Base-by-base conservation (phyloP, 2,329 filamentous ascomycete genomes). In the Xylariaceae sp. region DNA sequence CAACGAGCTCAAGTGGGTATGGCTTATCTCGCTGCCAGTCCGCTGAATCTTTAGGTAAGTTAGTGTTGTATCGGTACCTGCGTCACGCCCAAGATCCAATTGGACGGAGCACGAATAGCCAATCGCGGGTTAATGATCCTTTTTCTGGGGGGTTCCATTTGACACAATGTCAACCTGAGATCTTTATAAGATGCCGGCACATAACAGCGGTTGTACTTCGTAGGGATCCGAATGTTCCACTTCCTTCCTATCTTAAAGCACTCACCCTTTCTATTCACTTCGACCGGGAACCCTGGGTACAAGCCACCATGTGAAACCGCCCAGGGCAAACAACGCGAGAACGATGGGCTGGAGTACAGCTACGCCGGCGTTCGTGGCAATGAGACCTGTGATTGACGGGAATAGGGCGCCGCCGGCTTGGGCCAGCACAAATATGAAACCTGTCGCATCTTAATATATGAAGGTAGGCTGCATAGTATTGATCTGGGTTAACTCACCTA, bases 321-420 rank as follows among this genome's bases (percentile, higher is more conserved):
- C 76, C 0, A 74, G 74, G 0, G 76, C 69, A 2, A 81, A 70
- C 39, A 81, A 67, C 0, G 73, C 77, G 13, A 80, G 70, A 9
- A 80, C 71, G 37, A 81, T 78, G 0, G 78, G 79, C 58, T 80
- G 79, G 52, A 80, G 60, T 0, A 79, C 76, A 35, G 74, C 72
- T 2, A 81, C 78, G 3, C 78, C 78, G 0, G 72, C 73, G n/a
- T 66, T 64, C 0, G 74, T 70, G 0, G 79, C 78, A 51, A 82
- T 76, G 11, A 82, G 59, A 2, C 80, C 80, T 0, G 79, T 82
- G 2, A 82, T 62, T 0, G 78, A 78, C 0, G 81, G 80, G 62
- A 82, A 82, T 1, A 82, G 69, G 0, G 80, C 74, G 2, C 77
- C 79, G 1, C 80, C 80, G 2, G 80, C 75, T 66, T 82, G 80